phyloP scores from a whole-genome alignment of 495 filamentous ascomycete species.

The Sordaria brevicollis region DNA sequence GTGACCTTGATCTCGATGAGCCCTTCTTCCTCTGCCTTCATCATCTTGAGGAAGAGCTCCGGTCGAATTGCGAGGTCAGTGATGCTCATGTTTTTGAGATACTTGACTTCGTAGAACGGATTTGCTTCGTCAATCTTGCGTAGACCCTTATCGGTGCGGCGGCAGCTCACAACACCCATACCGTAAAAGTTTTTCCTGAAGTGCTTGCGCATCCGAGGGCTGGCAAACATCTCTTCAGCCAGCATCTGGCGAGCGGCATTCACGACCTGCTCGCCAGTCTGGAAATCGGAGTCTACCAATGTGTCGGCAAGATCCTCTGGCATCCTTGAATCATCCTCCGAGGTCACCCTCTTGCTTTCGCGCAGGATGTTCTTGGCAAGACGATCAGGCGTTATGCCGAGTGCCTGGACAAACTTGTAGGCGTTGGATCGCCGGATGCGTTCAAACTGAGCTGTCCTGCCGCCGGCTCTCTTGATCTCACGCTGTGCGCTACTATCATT shows the following conservation, averaged over 20 bases:
- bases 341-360: slow-evolving; percentile 64
- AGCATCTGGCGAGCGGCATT: slow-evolving; percentile 75
- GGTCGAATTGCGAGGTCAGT: slow-evolving; percentile 69
- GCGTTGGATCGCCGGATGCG: slow-evolving; percentile 66
- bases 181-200: slow-evolving; percentile 74
- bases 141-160: slow-evolving; percentile 88
- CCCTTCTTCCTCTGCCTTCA: slow-evolving; percentile 90
- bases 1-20: slow-evolving; percentile 73
- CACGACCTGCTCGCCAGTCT: slow-evolving; percentile 64
- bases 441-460: slow-evolving; percentile 65
- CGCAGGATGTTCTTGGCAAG: slow-evolving; percentile 77
- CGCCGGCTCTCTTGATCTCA: slow-evolving; percentile 63
- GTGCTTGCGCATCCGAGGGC: slow-evolving; percentile 80
- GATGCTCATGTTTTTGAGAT: slow-evolving; percentile 78
- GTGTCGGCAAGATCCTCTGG: slow-evolving; percentile 83
- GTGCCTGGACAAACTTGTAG: slow-evolving; percentile 75
- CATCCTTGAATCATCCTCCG: slow-evolving; percentile 64
- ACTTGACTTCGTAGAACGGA: slow-evolving; percentile 97
- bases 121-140: slow-evolving; percentile 90
- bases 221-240: slow-evolving; percentile 80
- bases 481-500: slow-evolving; percentile 40
- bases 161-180: slow-evolving; percentile 72
- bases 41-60: slow-evolving; percentile 87
- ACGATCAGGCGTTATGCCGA: slow-evolving; percentile 81
- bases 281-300: slow-evolving; percentile 60